Percentiles rank a stretch among this genome's conserved stretches.
Conservation (phyloP, 2,329 filamentous ascomycete species). For the Beauveria caledonica region DNA sequence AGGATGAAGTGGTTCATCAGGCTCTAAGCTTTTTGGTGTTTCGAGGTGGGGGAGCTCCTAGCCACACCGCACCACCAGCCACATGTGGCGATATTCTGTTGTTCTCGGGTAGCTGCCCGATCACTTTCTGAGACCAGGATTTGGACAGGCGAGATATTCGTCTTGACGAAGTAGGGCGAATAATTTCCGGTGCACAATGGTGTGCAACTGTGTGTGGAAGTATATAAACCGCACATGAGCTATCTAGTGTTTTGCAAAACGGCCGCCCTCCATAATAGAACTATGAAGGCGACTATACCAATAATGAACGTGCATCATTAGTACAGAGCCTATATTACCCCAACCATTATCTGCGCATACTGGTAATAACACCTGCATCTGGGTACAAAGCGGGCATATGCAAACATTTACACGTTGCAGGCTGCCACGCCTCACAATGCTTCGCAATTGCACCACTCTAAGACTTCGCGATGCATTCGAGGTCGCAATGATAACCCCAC, state of each 20-base stretch:
- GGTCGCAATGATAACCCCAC: no score
- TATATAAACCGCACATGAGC: background rate
- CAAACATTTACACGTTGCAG: background rate
- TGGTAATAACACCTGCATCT: no score
- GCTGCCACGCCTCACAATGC: background rate
- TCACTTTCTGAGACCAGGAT: background rate
- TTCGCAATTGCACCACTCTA: background rate
- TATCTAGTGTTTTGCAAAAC: background rate
- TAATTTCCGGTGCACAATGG: background rate
- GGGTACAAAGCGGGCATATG: background rate
- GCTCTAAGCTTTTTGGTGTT: background rate
- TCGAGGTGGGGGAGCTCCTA: conserved; percentile 4
- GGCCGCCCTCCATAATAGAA: no score
- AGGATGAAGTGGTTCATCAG: conserved; percentile 2
- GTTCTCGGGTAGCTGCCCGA: conserved; percentile 2
- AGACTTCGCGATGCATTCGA: background rate
- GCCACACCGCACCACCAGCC: background rate
- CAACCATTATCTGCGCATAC: background rate
- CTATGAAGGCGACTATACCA: no score
- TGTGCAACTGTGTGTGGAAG: background rate
- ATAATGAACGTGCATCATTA: no score
- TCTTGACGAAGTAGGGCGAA: background rate
- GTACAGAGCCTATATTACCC: background rate
- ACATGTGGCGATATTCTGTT: background rate
- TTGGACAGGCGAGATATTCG: background rate